Conservation (phyloP, 106 monocot species). For the Platanthera zijinensis region DNA sequence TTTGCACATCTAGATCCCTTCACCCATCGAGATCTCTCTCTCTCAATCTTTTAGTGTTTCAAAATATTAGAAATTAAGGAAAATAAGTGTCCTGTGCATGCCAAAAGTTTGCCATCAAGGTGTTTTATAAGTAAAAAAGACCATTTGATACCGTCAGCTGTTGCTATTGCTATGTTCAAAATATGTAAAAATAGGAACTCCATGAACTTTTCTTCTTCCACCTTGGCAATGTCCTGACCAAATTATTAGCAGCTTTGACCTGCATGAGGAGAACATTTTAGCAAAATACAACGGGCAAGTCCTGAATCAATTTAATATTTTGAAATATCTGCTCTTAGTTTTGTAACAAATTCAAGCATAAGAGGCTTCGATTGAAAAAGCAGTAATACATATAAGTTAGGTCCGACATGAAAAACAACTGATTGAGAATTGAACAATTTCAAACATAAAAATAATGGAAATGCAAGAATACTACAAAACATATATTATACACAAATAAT, state of each 20-base stretch:
- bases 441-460: not conserved
- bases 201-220: no score
- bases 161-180: conserved; percentile 90
- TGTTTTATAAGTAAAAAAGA: conserved; percentile 15
- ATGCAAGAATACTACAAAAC: not conserved
- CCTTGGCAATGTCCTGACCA: no score
- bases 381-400: not conserved
- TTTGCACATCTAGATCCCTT: no score
- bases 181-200: conserved; percentile 68
- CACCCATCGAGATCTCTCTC: no score
- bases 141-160: conserved; percentile 92
- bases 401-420: not conserved
- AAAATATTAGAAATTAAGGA: no score
- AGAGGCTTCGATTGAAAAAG: conserved; percentile 85
- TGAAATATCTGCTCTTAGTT: conserved; percentile 67
- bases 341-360: conserved; percentile 90
- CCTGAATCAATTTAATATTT: not conserved
- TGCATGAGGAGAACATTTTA: not conserved
- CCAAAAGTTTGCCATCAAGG: not conserved
- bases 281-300: conserved; percentile 5
- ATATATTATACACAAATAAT: not conserved
- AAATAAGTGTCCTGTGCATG: no score
- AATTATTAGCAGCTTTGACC: no score
- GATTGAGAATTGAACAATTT: not conserved
- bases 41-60: no score